Evolutionary conservation across 2,329 filamentous ascomycete species (phyloP), one percentile per base, ranked within the genome.

Genomic region (Stachybotrys chartarum): DNA sequence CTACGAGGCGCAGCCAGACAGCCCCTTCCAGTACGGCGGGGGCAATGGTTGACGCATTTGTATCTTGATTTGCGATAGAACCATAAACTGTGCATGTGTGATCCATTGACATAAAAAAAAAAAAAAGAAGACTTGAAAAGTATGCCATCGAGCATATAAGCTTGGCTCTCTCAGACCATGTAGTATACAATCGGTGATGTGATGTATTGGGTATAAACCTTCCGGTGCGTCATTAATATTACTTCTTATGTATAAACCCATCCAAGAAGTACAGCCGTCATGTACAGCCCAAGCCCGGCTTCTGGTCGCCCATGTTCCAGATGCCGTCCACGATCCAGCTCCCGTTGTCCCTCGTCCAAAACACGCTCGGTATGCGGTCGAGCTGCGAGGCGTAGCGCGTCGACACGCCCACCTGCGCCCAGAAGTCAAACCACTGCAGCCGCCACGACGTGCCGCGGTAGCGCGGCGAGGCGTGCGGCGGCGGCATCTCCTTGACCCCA

Each of bases 1-100:
- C 0, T 78, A 76, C 58, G 77, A 79, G 64, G 72, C 73, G 3
- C 59, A 68, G 55, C 60, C 57, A 3, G 57, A 63, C 30, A 60
- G 58, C 49, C 55, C 57, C 16, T 64, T 60, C 51, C 54, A 61
- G 39, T 60, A 58, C 51, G 60, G 60, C 14, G 63, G 60, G 14
- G 61, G 57, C 35, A 42, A 5, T 10, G 3, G 35, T 42, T 42
- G 8, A 42, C 35, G 35, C 35, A 42, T 42, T 24, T 24, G 24
- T 24, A 24, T 24, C 2, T 24, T 24, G 24, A 24, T 24, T 3
- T 24, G 24, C 24, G 24, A 4, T 24, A 24, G 24, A 24, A 24
- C 24, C 4, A 24, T 24, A 24, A 24, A 24, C 24, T 24, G 24
- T 24, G 24, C 24, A 24, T 24, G 24, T 24, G 24, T 24, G 24